Evolutionary conservation across 768 basidiomycete species (phyloP), one percentile per base, ranked within the genome.

Genomic region (Trametopsis cervina): DNA sequence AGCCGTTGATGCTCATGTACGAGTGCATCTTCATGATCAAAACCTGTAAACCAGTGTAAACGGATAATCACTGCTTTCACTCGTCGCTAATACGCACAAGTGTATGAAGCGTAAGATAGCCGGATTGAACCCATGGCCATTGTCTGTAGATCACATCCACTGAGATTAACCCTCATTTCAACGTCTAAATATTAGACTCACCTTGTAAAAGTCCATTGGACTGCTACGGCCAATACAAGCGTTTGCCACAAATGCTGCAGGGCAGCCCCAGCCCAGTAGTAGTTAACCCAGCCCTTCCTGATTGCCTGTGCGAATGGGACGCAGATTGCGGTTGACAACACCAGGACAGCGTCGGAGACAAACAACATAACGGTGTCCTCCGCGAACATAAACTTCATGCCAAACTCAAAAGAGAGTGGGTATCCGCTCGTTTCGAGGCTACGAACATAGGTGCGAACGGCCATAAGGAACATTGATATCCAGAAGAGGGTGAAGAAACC

Each of bases 41-140:
- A n/a, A n/a, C n/a, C n/a, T n/a, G n/a, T n/a, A n/a, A n/a, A n/a
- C n/a, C 78, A 58, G 53, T 49, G 2, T 40, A 41, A 21, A 47
- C 40, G 18, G 18, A n/a, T 6, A 35, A 26, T 29, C 21, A 21
- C 29, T n/a, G 42, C 61, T 67, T 23, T 57, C n/a, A 15, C 18
- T 50, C 78, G 46, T n/a, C n/a, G n/a, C n/a, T n/a, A n/a, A n/a
- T n/a, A n/a, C n/a, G n/a, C 53, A 83, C 89, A 18, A 98, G 70
- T 7, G 87, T 81, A 62, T 97, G 94, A 42, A 92, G 65, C 0
- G 87, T 94, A 42, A 93, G 69, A 64, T 87, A 94, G 4, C 90
- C 92, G 4, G 87, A 89, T 61, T 97, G 94, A 4, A 97, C 94
- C 94, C 94, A 97, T 27, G 91, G 92, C 94, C 94, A 97, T 57